Conservation (phyloP, 1,139 yeast genomes). For the Taiozyma sp. region DNA sequence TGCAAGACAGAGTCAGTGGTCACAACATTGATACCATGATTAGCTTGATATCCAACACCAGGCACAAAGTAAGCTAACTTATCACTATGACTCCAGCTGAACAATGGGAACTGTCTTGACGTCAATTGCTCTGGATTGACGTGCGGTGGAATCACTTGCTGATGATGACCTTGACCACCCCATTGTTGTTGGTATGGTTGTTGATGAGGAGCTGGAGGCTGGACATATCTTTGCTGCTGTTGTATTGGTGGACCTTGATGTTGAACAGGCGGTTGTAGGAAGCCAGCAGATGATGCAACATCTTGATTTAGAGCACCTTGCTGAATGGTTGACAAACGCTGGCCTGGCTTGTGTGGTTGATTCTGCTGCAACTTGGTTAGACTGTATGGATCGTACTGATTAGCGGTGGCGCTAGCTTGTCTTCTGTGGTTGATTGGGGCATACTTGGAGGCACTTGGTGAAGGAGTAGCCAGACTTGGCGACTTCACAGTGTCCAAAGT, state of each 20-base stretch:
- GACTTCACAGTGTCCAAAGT: conserved; percentile 6
- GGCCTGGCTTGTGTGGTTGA: conserved; percentile 1
- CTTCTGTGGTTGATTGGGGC: conserved; percentile 35
- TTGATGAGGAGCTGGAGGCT: background rate
- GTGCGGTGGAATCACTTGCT: background rate
- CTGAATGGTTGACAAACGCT: conserved; percentile 3
- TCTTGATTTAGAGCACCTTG: background rate
- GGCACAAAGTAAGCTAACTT: conserved; percentile 45
- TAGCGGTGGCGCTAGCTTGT: conserved; percentile 25
- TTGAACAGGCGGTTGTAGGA: background rate
- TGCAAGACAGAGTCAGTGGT: conserved; percentile 30
- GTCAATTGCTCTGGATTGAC: conserved; percentile 26
- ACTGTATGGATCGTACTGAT: conserved; percentile 21
- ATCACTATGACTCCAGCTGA: conserved; percentile 59
- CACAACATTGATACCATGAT: conserved; percentile 29
- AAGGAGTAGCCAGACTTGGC: conserved; percentile 20
- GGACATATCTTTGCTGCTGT: conserved; percentile 10
- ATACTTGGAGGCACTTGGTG: conserved; percentile 28
- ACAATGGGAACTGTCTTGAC: conserved; percentile 69
- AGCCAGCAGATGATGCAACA: background rate
- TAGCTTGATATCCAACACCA: conserved; percentile 18
- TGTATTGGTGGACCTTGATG: conserved; percentile 3
- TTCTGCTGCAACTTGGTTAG: conserved; percentile 10
- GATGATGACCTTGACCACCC: background rate
- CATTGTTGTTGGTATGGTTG: conserved; percentile 1